Evolutionary conservation across 345 rosid species (phyloP).

Genomic region (Cardiospermum halicacabum): DNA sequence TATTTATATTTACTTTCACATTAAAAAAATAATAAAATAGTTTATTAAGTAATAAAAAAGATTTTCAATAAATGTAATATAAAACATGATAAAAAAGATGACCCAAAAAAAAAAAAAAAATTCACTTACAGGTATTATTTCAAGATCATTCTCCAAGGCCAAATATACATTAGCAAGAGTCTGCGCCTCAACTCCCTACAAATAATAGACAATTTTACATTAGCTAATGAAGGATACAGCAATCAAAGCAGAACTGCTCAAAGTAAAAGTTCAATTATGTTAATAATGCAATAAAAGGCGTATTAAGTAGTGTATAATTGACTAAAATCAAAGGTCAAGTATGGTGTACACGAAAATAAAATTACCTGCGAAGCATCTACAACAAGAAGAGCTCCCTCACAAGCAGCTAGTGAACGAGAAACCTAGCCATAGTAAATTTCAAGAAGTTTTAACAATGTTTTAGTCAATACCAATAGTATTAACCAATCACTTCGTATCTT

Average conservation of each 20-base stretch:
- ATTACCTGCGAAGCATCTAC: constrained; percentile 99
- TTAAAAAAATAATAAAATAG: background rate
- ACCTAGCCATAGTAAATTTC: constrained; percentile 40
- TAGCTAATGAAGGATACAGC: background rate
- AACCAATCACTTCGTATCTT: background rate
- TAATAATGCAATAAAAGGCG: constrained; percentile 2
- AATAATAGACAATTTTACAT: constrained; percentile 7
- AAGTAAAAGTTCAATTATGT: constrained; percentile 11
- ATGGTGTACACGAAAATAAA: constrained; percentile 6
- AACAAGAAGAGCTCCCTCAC: constrained; percentile 99
- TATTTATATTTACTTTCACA: background rate
- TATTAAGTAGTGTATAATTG: background rate
- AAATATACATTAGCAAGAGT: constrained; percentile 91
- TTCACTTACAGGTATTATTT: constrained; percentile 83
- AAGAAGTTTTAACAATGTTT: background rate
- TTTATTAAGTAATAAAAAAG: background rate
- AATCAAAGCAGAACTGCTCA: background rate
- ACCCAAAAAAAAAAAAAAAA: background rate
- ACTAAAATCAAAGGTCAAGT: background rate
- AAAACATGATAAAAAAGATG: background rate
- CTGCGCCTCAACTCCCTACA: constrained; percentile 98
- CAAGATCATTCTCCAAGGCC: constrained; percentile 95
- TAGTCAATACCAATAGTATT: background rate
- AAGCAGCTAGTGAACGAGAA: constrained; percentile 98
- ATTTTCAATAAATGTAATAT: background rate